Conservation (phyloP, 169 alveolate genomes). For the Plasmodium blacklocki region DNA sequence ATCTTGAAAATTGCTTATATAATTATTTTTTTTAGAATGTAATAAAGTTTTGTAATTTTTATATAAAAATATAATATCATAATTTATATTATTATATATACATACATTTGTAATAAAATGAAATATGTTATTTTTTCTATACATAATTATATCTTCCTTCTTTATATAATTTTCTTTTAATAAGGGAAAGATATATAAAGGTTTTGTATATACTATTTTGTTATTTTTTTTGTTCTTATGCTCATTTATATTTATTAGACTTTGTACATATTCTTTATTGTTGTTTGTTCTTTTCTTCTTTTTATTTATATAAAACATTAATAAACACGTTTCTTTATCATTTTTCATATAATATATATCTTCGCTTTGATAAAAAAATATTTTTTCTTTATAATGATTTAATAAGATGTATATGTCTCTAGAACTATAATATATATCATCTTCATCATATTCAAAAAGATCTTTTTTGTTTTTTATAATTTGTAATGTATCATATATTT, state of each 20-base stretch:
- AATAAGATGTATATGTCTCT: constrained; percentile 10
- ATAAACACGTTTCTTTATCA: constrained; percentile 1
- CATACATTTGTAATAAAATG: constrained; percentile 27
- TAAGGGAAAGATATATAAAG: constrained; percentile 7
- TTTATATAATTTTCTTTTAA: not conserved
- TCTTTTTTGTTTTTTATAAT: not conserved
- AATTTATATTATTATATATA: constrained; percentile 36
- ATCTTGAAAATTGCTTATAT: constrained; percentile 11
- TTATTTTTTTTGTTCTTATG: no score
- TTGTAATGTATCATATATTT: no score
- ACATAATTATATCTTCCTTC: constrained; percentile 3
- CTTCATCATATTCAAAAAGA: not conserved
- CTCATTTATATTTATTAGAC: no score
- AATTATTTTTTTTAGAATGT: constrained; percentile 29
- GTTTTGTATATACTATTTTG: no score
- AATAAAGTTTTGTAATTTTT: constrained; percentile 17
- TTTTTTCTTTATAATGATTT: constrained; percentile 22
- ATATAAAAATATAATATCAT: constrained; percentile 30
- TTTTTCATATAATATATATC: constrained; percentile 7
- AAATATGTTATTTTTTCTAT: constrained; percentile 1
- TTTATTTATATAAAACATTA: constrained; percentile 21
- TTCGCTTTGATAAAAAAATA: constrained; percentile 5
- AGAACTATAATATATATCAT: constrained; percentile 3
- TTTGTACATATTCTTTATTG: no score
- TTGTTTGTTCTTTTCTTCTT: not conserved